Percentiles rank a stretch among this genome's conserved stretches.
Evolutionary conservation across 768 basidiomycete species (phyloP).

Genomic region (Peribolospora baueri): DNA sequence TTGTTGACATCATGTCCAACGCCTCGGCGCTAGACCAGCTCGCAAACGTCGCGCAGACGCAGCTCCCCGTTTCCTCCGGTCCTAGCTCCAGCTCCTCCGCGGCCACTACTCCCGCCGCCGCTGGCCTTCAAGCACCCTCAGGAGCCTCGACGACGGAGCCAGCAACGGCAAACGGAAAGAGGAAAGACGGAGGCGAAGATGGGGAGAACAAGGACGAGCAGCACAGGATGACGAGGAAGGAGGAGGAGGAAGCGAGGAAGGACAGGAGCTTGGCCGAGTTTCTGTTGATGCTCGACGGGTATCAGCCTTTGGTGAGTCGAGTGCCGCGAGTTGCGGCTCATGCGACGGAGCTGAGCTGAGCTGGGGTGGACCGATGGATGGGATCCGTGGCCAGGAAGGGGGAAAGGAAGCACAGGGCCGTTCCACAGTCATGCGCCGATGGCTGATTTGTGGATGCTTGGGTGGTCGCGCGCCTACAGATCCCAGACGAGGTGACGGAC

Average conservation of each 20-base stretch:
- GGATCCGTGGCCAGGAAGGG: too few relatives aligned
- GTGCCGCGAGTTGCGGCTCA: not conserved
- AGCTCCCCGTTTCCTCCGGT: too few relatives aligned
- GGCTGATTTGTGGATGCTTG: not conserved
- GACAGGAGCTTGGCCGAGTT: conserved; percentile 82
- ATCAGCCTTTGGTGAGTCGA: conserved; percentile 59
- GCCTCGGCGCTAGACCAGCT: too few relatives aligned
- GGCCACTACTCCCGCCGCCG: too few relatives aligned
- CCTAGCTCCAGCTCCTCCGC: too few relatives aligned
- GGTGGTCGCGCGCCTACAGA: conserved; percentile 26
- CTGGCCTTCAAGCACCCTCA: too few relatives aligned
- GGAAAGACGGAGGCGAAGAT: not conserved
- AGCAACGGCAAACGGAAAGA: too few relatives aligned
- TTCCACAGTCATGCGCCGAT: too few relatives aligned
- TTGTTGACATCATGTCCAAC: too few relatives aligned
- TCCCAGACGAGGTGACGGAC: conserved; percentile 91
- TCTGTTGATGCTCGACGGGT: conserved; percentile 84
- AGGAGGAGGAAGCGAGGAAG: conserved; percentile 34
- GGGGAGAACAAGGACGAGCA: not conserved
- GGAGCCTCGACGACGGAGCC: too few relatives aligned
- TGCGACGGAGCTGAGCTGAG: not conserved
- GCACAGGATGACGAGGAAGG: conserved; percentile 9
- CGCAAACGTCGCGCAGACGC: too few relatives aligned
- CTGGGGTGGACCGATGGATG: not conserved
- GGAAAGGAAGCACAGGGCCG: not conserved